Base-by-base conservation (phyloP, 2,329 filamentous ascomycete genomes). In the Paecilomyces variotii region DNA sequence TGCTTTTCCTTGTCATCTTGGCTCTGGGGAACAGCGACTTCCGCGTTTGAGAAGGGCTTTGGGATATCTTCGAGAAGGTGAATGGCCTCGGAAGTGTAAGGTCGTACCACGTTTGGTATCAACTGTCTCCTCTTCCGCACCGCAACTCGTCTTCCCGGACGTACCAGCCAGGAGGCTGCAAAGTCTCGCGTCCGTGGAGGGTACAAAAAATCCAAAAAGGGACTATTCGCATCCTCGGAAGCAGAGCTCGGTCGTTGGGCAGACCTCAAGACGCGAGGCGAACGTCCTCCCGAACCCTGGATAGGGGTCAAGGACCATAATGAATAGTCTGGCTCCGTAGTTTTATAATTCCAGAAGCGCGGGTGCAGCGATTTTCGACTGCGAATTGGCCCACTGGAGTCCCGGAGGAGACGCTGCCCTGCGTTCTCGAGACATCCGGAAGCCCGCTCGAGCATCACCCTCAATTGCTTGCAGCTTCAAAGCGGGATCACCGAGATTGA, bases 401-500 rank as follows among this genome's bases (percentile, higher is more conserved):
- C 72, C 62, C 72, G 72, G 61, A 78, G 68, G 61, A 79, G 68
- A 72, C 74, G 73, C 70, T 77, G 73, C 66, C 77, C 76, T 67
- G 77, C 78, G 72, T 72, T 77, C 70, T 80, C 78, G 69, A 80
- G 72, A 68, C 75, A 78, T 73, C 76, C 73, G 60, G 75, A 72
- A 65, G 78, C 75, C 68, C 78, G 77, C 77, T 80, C 78, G 68
- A 81, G 77, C 79, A 81, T 81, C 70, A 74, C 78, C 74, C 71
- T 63, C 64, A 61, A 65, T 62, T 45, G 39, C 3, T 19, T 45
- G 4, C 39, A 62, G 63, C 67, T 65, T 63, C 65, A 64, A 64
- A 57, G 60, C 65, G 57, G 63, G 59, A 60, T 69, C 66, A 67
- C 66, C 66, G 62, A 59, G 56, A 52, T 57, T 57, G 53, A 57